Evolutionary conservation across 495 filamentous ascomycete genomes (phyloP), one percentile per base, ranked within the genome.

Genomic region (Neurospora pannonica): DNA sequence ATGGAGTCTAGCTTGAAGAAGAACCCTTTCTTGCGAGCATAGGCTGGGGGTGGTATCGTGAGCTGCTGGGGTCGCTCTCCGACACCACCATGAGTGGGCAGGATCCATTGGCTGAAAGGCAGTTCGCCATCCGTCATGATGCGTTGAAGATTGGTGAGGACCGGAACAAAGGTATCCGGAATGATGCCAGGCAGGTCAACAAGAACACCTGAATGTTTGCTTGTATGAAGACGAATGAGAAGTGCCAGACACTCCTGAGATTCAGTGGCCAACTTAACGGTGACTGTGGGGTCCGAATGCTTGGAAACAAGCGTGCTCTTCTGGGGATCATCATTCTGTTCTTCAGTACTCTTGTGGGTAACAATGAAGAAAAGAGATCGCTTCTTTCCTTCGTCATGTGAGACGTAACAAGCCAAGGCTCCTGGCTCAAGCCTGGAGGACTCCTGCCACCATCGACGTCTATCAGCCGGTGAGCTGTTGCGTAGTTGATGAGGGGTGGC

Each of bases 371-470:
- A 91, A 37, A 89, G 80, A 8, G 82, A 82, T 39, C 78, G 77
- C 5, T 31, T 73, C 36, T n/a, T 70, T 11, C 62, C 62, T 3
- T 83, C 84, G 17, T 79, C 80, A 1, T 81, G 78, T 70, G 84
- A 83, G 0, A 90, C 79, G 13, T 92, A 79, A 62, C 90, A 92
- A 0, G 92, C 82, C 2, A 93, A 80, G 4, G 88, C 85, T 39
- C 88, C 89, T 24, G 81, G 72, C 67, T 87, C 85, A 5, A 93
- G 81, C 21, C 86, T 85, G 70, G 87, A 91, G 0, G 86, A 89
- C 10, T 78, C 71, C 28, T 84, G 75, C 91, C 90, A 93, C 89
- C 89, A 93, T 13, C 87, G 85, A 70, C 83, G 76, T 40, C 87
- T 83, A 70, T 87, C 71, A 13, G 75, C 72, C 36, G 77, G 79